Conservation (phyloP, 2,329 filamentous ascomycete genomes). For the Diaporthe velutina region DNA sequence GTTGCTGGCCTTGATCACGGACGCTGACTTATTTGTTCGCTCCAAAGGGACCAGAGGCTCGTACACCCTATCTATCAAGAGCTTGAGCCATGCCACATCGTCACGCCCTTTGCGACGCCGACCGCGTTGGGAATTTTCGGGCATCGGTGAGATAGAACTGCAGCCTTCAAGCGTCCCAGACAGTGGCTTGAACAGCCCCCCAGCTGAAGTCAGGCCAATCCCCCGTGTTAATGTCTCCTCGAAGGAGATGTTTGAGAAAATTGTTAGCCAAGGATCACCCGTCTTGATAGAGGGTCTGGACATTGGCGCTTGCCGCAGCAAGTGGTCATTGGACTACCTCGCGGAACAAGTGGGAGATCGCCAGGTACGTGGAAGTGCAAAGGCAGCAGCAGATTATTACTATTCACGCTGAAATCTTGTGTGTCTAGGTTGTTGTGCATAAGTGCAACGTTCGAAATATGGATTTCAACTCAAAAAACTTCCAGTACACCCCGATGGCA, state of each 20-base stretch:
- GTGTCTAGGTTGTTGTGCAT: slow-evolving; percentile 77
- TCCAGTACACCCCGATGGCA: slow-evolving; percentile 76
- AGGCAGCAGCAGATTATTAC: background rate
- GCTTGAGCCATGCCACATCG: background rate
- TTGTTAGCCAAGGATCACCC: slow-evolving; percentile 71
- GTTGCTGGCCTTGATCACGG: background rate
- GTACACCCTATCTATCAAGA: slow-evolving; percentile 54
- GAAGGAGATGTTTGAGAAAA: slow-evolving; percentile 67
- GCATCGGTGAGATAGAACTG: slow-evolving; percentile 26
- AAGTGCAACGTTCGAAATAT: slow-evolving; percentile 75
- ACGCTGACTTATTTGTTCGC: background rate
- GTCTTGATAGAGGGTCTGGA: slow-evolving; percentile 74
- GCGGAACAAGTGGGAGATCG: slow-evolving; percentile 72
- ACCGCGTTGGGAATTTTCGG: slow-evolving; percentile 34
- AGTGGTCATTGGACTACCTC: slow-evolving; percentile 80
- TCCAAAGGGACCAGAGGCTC: slow-evolving; percentile 69
- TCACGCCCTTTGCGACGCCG: background rate
- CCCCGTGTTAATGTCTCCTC: slow-evolving; percentile 65
- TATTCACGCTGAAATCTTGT: background rate
- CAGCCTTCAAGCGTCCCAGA: slow-evolving; percentile 44
- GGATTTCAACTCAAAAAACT: slow-evolving; percentile 89
- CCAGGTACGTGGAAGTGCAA: slow-evolving; percentile 59
- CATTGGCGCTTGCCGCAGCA: slow-evolving; percentile 74
- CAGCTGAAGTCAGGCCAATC: slow-evolving; percentile 53
- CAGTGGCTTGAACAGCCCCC: slow-evolving; percentile 27